Evolutionary conservation across 2,329 filamentous ascomycete genomes (phyloP).

Genomic region (Exutisphaerella laricina): DNA sequence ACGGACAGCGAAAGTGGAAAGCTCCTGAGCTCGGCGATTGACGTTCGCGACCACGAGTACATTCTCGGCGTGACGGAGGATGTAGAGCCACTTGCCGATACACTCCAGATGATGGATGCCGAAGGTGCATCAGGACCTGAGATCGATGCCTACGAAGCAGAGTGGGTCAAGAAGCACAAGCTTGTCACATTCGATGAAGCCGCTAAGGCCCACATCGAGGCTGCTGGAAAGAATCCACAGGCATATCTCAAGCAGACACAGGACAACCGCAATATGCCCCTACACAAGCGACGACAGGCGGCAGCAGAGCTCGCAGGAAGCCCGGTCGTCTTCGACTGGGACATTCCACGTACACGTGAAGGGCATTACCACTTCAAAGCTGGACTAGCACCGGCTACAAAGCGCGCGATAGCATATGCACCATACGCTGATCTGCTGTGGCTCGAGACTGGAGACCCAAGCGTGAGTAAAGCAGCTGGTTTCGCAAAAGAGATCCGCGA

Average conservation of each 20-base stretch:
- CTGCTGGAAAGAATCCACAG: slow-evolving; percentile 26
- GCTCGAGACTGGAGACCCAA: slow-evolving; percentile 92
- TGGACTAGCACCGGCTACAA: slow-evolving; percentile 80
- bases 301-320: slow-evolving; percentile 61
- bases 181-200: slow-evolving; percentile 86
- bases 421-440: slow-evolving; percentile 93
- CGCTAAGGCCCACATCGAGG: slow-evolving; percentile 40
- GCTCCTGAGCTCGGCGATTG: slow-evolving; percentile 82
- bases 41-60: slow-evolving; percentile 93
- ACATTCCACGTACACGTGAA: slow-evolving; percentile 86
- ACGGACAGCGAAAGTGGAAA: slow-evolving; percentile 94
- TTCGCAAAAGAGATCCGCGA: slow-evolving; percentile 73
- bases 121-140: slow-evolving; percentile 70
- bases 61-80: slow-evolving; percentile 80
- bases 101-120: slow-evolving; percentile 82
- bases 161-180: slow-evolving; percentile 81
- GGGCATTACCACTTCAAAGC: slow-evolving; percentile 88
- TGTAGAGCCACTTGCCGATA: slow-evolving; percentile 78
- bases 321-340: slow-evolving; percentile 79
- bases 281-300: slow-evolving; percentile 68
- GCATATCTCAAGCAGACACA: slow-evolving; percentile 32
- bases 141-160: slow-evolving; percentile 78
- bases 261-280: slow-evolving; percentile 66
- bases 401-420: slow-evolving; percentile 84
- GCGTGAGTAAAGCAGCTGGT: slow-evolving; percentile 66